Base-by-base conservation (phyloP, 192 early-diverging fungal genomes). In the Chytriomyces confervae region DNA sequence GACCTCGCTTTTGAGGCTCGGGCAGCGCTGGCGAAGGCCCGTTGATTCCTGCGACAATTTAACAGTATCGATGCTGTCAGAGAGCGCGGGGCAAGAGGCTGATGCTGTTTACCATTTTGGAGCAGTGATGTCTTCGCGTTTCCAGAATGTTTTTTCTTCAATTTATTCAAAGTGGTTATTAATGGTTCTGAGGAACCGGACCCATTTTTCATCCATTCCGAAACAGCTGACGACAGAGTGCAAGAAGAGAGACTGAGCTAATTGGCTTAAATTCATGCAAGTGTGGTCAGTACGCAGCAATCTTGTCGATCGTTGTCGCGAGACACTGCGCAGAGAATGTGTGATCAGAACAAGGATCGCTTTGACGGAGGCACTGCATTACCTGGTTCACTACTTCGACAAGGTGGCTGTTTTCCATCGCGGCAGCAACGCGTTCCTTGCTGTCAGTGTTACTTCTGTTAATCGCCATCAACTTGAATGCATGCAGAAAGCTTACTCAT, bases 381-480 rank as follows among this genome's bases (percentile, higher is more conserved):
- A 84, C 84, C 85, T 97, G 95, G 77, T 98, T 97, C 47, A 98
- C 96, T 0, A 98, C 98, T 75, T 97, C 94, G 64, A 97, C 79
- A 69, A 99, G 83, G 81, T 97, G 94, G 16, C 82, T 89, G 86
- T 98, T 99, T 79, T 98, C 98, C 60, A 99, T 83, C 6, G 98
- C 98, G 0, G 98, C 98, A 5, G 98, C 96, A 13, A 98, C 98
- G 24, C 97, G 88, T 76, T 99, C 97, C 89, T 99, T 99, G 79
- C 77, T 79, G 47, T 66, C 16, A 57, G 20, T 36, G 36, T 36
- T 36, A 36, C 4, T 27, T 27, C 24, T 27, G 24, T 27, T 27
- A 27, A 0, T 27, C 24, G 24, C 24, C 24, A 27, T 27, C 24
- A 27, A 27, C 24, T 27, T 27, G 24, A 27, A 27, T 36, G 36